Conservation (phyloP, 2,329 filamentous ascomycete species). For the Lasiodiplodia hormozganensis region DNA sequence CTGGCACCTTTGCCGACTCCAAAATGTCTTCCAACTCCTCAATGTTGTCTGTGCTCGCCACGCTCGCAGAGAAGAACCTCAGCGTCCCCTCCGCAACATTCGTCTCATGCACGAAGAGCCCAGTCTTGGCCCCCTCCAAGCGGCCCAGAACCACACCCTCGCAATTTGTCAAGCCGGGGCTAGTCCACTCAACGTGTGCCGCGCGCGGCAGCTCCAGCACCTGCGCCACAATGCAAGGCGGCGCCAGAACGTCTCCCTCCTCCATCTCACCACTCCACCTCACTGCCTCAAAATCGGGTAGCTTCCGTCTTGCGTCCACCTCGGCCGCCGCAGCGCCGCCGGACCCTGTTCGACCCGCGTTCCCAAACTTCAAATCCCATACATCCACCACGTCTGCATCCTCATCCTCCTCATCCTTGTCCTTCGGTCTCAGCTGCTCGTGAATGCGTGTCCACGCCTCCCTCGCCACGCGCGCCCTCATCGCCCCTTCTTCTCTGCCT, state of each 20-base stretch:
- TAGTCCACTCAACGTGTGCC: constrained; percentile 85
- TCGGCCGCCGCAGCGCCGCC: constrained; percentile 41
- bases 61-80: constrained; percentile 3
- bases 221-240: constrained; percentile 77
- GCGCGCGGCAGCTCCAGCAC: constrained; percentile 77
- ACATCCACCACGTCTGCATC: constrained; percentile 62
- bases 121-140: constrained; percentile 32
- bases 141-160: constrained; percentile 35
- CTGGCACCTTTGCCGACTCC: constrained; percentile 1
- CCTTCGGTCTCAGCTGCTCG: constrained; percentile 38
- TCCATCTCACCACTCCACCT: constrained; percentile 8
- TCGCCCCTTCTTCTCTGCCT: constrained; percentile 33
- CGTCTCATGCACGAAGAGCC: constrained; percentile 33
- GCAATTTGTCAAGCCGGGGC: constrained; percentile 60
- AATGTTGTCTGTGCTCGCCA: background rate
- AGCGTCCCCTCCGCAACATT: background rate
- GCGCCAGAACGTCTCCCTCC: constrained; percentile 42
- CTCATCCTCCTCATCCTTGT: constrained; percentile 59
- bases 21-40: constrained; percentile 12
- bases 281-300: constrained; percentile 44
- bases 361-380: constrained; percentile 69
- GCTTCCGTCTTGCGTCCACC: constrained; percentile 47
- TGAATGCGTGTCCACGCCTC: constrained; percentile 53
- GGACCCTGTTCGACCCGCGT: background rate
- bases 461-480: constrained; percentile 46